Conservation (phyloP, 1,284 basidiomycete genomes). For the Chondrostereum purpureum region DNA sequence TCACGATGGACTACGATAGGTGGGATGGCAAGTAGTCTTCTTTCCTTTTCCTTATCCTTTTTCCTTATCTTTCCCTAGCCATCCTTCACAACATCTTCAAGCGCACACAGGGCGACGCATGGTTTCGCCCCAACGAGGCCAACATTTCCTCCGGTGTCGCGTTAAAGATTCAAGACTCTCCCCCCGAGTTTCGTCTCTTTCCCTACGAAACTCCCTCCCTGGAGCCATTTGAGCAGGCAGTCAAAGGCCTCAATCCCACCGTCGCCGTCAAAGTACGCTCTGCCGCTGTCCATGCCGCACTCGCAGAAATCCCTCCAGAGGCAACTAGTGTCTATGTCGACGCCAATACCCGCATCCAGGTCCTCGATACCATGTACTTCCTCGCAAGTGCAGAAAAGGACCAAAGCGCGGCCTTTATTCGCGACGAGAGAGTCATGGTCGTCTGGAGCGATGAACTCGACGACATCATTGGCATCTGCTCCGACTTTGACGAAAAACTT, state of each 20-base stretch:
- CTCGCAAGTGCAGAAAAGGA: slow-evolving; percentile 76
- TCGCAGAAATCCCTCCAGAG: slow-evolving; percentile 54
- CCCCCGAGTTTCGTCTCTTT: slow-evolving; percentile 59
- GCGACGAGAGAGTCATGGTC: slow-evolving; percentile 73
- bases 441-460: slow-evolving; percentile 79
- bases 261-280: slow-evolving; percentile 79
- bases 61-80: slow-evolving; percentile 17
- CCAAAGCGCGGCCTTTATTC: slow-evolving; percentile 80
- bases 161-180: slow-evolving; percentile 46
- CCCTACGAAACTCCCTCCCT: slow-evolving; percentile 65
- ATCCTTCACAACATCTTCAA: slow-evolving; percentile 43
- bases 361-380: slow-evolving; percentile 66
- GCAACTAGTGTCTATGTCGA: slow-evolving; percentile 64
- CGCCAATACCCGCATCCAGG: slow-evolving; percentile 66
- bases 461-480: slow-evolving; percentile 62
- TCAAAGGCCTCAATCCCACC: slow-evolving; percentile 69
- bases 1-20: slow-evolving; percentile 44
- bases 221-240: slow-evolving; percentile 68
- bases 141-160: slow-evolving; percentile 63
- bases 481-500: slow-evolving; percentile 74
- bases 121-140: slow-evolving; percentile 68
- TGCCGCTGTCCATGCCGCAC: slow-evolving; percentile 76
- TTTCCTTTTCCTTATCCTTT: background rate
- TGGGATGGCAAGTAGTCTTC: slow-evolving; percentile 23
- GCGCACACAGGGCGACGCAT: slow-evolving; percentile 66